Base-by-base conservation (phyloP, 2,329 filamentous ascomycete genomes). In the Clarireedia monteithiana region DNA sequence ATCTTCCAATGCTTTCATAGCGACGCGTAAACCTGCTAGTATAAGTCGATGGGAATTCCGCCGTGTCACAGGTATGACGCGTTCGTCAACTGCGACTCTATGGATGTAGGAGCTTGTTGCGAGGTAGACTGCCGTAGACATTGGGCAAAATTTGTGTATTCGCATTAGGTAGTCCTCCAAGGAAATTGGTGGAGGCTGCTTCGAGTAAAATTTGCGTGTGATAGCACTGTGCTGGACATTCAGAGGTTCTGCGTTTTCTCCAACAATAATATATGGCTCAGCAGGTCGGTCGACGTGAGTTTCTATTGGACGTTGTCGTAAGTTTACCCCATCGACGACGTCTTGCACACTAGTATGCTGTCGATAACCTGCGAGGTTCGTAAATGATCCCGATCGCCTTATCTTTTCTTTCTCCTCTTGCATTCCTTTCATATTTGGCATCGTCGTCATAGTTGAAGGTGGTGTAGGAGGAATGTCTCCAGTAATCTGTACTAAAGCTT, bases 1-100 rank as follows among this genome's bases (percentile, higher is more conserved):
- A 70, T 97, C 92, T 71, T 99, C 92, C n/a, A 96, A 75, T 0
- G 90, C 89, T 73, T 97, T 99, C 81, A 91, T 94, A 14, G 92
- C 91, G 3, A 96, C 88, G 38, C 91, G 78, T 53, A 96, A 77
- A 6, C 88, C 89, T 0, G 90, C 91, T 15, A 99, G 79, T 34
- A 95, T 78, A 6, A 97, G 75, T 2, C 94, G 84, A 70, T 99
- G 92, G 59, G 89, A 86, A 60, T 95, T 97, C 56, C 89, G 82
- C 56, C 81, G 79, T 2, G 91, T 95, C 6, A 96, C 86, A 0
- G 86, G 84, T 23, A 97, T 86, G 24, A 86, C 81, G 62, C 82
- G 82, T 68, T 95, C 89, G 46, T 86, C 78, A 12, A 92, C 83
- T 0, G 86, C 88, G 44, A 97, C 77, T 24, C 86, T 84, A 68